Evolutionary conservation across 805 yeast genomes (phyloP).

Genomic region (Ogataea methanolica): DNA sequence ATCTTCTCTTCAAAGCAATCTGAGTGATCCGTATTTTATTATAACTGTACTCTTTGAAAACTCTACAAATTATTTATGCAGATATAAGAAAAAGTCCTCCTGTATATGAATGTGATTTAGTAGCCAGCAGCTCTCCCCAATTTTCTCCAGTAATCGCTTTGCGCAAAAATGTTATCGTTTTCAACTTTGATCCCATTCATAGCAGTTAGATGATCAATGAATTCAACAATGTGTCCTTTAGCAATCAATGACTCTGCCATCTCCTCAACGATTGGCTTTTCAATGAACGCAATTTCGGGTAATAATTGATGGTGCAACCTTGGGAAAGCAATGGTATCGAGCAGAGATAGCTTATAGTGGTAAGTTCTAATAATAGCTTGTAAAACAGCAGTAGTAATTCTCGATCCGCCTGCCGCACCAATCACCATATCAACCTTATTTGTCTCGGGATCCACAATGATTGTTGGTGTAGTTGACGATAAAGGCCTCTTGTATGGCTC

Average conservation of each 20-base stretch:
- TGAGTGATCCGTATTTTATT: too few relatives aligned
- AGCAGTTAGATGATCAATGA: slow-evolving; percentile 45
- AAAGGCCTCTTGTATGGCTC: slow-evolving; percentile 78
- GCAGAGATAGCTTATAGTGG: slow-evolving; percentile 51
- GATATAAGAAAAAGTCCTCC: too few relatives aligned
- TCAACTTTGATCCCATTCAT: slow-evolving; percentile 49
- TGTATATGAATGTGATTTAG: slow-evolving; percentile 19
- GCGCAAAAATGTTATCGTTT: slow-evolving; percentile 57
- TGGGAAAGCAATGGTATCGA: slow-evolving; percentile 74
- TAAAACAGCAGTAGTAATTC: slow-evolving; percentile 77
- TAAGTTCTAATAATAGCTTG: slow-evolving; percentile 72
- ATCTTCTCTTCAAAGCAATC: too few relatives aligned
- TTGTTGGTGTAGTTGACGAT: slow-evolving; percentile 77
- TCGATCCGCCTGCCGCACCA: slow-evolving; percentile 94
- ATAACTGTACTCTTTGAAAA: too few relatives aligned
- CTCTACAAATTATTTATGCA: too few relatives aligned
- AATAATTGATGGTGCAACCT: slow-evolving; percentile 85
- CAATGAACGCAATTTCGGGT: slow-evolving; percentile 65
- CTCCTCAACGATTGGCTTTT: slow-evolving; percentile 42
- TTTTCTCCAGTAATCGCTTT: slow-evolving; percentile 88
- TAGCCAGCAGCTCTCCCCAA: slow-evolving; percentile 70
- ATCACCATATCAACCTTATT: slow-evolving; percentile 59
- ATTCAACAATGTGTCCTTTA: slow-evolving; percentile 47
- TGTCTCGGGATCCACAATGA: slow-evolving; percentile 40
- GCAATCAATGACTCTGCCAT: slow-evolving; percentile 31